Conservation (phyloP, 2,329 filamentous ascomycete species). For the Cladophialophora chaetospira region DNA sequence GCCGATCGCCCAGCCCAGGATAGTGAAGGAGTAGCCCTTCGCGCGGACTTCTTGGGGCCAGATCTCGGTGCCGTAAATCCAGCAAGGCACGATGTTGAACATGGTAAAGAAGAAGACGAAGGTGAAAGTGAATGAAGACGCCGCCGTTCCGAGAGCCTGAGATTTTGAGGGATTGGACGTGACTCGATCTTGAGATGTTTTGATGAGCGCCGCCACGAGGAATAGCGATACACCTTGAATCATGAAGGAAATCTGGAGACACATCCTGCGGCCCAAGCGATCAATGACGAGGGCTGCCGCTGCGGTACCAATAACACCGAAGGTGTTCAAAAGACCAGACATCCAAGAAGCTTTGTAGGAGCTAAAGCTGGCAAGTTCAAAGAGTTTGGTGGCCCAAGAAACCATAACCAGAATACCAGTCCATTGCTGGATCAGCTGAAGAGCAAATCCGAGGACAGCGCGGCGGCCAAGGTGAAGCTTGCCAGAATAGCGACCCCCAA, state of each 20-base stretch:
- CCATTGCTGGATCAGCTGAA: slow-evolving; percentile 50
- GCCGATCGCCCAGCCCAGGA: slow-evolving; percentile 55
- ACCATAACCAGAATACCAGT: slow-evolving; percentile 49
- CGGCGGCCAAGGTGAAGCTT: slow-evolving; percentile 45
- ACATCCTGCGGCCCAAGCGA: slow-evolving; percentile 30
- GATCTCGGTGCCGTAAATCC: slow-evolving; percentile 52
- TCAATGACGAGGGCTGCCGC: slow-evolving; percentile 35
- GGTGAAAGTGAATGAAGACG: slow-evolving; percentile 48
- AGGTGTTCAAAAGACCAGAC: slow-evolving; percentile 33
- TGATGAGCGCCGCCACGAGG: slow-evolving; percentile 32
- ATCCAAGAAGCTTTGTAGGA: slow-evolving; percentile 34
- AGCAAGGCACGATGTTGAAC: slow-evolving; percentile 63
- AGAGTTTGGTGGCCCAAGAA: slow-evolving; percentile 38
- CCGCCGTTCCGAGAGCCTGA: slow-evolving; percentile 30
- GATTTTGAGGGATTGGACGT: slow-evolving; percentile 21
- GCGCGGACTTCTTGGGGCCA: slow-evolving; percentile 56
- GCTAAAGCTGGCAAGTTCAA: slow-evolving; percentile 32
- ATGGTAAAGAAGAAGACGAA: slow-evolving; percentile 68
- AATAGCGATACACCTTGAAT: slow-evolving; percentile 32
- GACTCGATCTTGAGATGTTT: slow-evolving; percentile 28
- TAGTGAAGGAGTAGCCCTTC: slow-evolving; percentile 54
- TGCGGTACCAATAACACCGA: slow-evolving; percentile 34
- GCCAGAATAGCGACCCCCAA: slow-evolving; percentile 40
- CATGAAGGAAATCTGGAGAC: slow-evolving; percentile 30
- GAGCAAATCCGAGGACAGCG: slow-evolving; percentile 44